Evolutionary conservation across 1,284 basidiomycete genomes (phyloP).

Genomic region (Irpex sp.): DNA sequence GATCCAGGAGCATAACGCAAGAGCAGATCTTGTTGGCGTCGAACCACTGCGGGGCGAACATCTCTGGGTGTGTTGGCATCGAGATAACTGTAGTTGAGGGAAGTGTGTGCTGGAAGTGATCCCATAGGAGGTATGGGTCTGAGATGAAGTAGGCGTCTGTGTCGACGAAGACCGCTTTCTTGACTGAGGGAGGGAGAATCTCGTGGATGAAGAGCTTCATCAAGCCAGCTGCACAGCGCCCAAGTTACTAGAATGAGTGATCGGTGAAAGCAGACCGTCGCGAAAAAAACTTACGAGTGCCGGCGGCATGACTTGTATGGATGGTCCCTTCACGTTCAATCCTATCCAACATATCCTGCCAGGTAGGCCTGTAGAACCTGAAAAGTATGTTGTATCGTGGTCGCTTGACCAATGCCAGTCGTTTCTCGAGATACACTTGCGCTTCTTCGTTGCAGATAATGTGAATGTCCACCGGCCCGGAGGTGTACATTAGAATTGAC

Average conservation of each 20-base stretch:
- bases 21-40: slow-evolving; percentile 39
- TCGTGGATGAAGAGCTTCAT: slow-evolving; percentile 45
- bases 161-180: slow-evolving; percentile 41
- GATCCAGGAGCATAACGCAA: slow-evolving; percentile 44
- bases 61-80: slow-evolving; percentile 40
- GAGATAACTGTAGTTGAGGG: slow-evolving; percentile 31
- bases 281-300: slow-evolving; percentile 31
- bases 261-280: background rate
- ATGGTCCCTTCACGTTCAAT: slow-evolving; percentile 41
- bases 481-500: slow-evolving; percentile 41
- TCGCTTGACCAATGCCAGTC: slow-evolving; percentile 31
- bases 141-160: slow-evolving; percentile 43
- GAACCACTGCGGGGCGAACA: slow-evolving; percentile 34
- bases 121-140: slow-evolving; percentile 40
- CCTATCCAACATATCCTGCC: slow-evolving; percentile 36
- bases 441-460: slow-evolving; percentile 40
- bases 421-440: slow-evolving; percentile 30
- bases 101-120: slow-evolving; percentile 28
- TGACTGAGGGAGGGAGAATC: slow-evolving; percentile 33
- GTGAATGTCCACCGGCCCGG: slow-evolving; percentile 39
- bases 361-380: slow-evolving; percentile 34
- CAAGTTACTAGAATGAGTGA: background rate
- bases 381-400: slow-evolving; percentile 32
- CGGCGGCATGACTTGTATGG: slow-evolving; percentile 39
- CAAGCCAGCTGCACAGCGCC: slow-evolving; percentile 31